Evolutionary conservation across 306 rosid species (phyloP).

Genomic region (Cicer chorassanicum): DNA sequence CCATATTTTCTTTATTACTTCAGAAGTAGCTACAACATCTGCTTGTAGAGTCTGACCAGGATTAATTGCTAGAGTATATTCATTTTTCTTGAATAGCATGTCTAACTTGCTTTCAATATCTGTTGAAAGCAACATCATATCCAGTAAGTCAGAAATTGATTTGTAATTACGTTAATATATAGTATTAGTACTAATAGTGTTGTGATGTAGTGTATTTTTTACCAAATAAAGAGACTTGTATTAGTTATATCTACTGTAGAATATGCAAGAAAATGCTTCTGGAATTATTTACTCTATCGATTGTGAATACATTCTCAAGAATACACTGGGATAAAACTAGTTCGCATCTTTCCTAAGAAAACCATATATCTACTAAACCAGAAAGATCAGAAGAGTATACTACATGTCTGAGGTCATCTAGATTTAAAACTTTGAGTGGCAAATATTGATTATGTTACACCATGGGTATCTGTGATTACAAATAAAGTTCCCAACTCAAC

Average conservation of each 20-base stretch:
- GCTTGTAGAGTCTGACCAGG: conserved; percentile 95
- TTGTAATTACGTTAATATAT: background rate
- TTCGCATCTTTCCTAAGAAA: background rate
- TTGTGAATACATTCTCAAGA: background rate
- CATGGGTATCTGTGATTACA: background rate
- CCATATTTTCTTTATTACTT: conserved; percentile 85
- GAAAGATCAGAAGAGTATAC: background rate
- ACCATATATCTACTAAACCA: background rate
- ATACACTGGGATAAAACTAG: background rate
- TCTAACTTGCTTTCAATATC: conserved; percentile 98
- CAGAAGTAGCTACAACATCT: conserved; percentile 91
- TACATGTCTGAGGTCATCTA: background rate
- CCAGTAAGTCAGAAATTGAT: background rate
- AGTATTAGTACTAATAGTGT: too few relatives aligned
- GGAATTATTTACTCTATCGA: background rate
- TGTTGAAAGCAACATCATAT: background rate
- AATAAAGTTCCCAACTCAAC: background rate
- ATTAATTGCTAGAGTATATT: conserved; percentile 83
- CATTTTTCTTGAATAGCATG: conserved; percentile 90
- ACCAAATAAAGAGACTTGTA: background rate
- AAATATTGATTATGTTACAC: background rate
- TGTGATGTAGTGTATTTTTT: too few relatives aligned
- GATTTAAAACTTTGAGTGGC: background rate
- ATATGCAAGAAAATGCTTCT: background rate
- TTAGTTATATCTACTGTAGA: background rate